Conservation (phyloP, 108 stramenopile genomes). For the Epipyxis sp. region DNA sequence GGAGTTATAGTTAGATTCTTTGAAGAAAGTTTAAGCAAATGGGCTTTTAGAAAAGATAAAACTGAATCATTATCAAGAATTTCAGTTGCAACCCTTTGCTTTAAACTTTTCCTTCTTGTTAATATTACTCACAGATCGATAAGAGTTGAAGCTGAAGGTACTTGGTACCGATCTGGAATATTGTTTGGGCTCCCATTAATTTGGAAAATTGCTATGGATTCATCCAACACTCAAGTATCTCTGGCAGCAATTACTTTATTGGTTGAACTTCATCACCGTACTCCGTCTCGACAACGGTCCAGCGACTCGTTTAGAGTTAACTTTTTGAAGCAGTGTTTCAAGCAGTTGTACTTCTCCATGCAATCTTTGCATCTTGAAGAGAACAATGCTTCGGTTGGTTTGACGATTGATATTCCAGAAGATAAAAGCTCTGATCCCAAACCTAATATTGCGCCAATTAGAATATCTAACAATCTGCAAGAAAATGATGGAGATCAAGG, state of each 20-base stretch:
- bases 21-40: background rate
- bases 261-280: constrained; percentile 31
- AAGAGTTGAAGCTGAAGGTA: background rate
- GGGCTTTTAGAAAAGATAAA: background rate
- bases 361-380: constrained; percentile 2
- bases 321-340: constrained; percentile 23
- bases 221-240: background rate
- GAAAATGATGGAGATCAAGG: background rate
- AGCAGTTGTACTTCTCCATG: constrained; percentile 6
- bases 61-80: background rate
- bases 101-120: constrained; percentile 15
- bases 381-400: background rate
- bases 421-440: no score
- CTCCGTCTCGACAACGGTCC: background rate
- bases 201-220: constrained; percentile 18
- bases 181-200: background rate
- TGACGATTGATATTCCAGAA: background rate
- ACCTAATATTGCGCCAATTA: background rate
- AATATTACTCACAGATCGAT: constrained; percentile 1
- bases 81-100: background rate
- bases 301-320: background rate
- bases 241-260: background rate
- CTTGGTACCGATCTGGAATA: background rate
- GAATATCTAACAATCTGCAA: no score
- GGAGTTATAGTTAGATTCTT: background rate